Percentiles rank a stretch among this genome's conserved stretches.
phyloP scores from a whole-genome alignment of 306 rosid genomes.

The Abrus pulchellus region DNA sequence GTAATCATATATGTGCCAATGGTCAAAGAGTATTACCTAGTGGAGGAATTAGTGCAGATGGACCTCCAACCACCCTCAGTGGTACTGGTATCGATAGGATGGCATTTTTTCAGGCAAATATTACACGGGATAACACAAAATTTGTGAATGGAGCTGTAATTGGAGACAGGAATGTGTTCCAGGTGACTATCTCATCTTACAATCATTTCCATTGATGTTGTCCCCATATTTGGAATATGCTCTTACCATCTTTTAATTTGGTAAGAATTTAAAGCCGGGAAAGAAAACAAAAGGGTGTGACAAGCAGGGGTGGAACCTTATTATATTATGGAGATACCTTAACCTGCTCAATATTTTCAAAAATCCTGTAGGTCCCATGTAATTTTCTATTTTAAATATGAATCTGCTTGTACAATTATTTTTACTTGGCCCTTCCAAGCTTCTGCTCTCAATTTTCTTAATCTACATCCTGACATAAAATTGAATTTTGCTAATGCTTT shows the following conservation, averaged over 20 bases:
- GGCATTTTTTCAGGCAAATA: constrained; percentile 80
- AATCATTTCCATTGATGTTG: constrained; percentile 3
- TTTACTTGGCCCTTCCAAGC: background rate
- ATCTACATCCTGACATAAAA: constrained; percentile 10
- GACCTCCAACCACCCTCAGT: constrained; percentile 90
- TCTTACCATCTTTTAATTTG: background rate
- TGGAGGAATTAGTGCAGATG: constrained; percentile 78
- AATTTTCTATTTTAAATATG: background rate
- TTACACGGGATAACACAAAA: constrained; percentile 78
- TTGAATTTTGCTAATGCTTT: background rate
- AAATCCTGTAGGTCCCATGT: background rate
- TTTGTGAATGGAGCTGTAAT: constrained; percentile 79
- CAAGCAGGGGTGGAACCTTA: background rate
- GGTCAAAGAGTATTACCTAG: constrained; percentile 75
- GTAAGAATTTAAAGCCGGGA: background rate
- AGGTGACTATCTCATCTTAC: constrained; percentile 52
- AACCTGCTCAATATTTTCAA: background rate
- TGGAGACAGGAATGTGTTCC: constrained; percentile 78
- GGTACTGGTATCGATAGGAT: constrained; percentile 80
- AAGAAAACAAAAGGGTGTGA: constrained; percentile 1
- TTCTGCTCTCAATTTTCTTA: background rate
- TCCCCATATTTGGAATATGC: background rate
- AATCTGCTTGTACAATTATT: background rate
- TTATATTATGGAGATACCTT: background rate
- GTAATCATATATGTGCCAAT: constrained; percentile 65